phyloP scores from a whole-genome alignment of 2,329 filamentous ascomycete genomes.

The Biscogniauxia marginata region DNA sequence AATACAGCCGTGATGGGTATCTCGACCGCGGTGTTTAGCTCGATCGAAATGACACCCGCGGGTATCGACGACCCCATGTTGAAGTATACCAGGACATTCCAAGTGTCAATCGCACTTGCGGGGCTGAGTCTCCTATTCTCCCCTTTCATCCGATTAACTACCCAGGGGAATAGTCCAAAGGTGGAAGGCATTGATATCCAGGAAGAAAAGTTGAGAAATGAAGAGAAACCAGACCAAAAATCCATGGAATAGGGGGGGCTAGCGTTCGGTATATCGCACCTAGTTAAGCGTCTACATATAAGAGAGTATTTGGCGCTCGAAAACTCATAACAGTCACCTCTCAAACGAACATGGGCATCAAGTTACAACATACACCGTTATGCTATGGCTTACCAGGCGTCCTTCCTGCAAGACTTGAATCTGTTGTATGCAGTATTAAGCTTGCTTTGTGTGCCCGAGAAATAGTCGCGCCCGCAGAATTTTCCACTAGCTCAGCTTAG shows the following conservation, averaged over 20 bases:
- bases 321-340: no score
- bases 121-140: conserved; percentile 45
- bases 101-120: conserved; percentile 46
- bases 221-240: conserved; percentile 4
- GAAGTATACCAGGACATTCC: conserved; percentile 52
- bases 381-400: no score
- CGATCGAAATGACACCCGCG: conserved; percentile 37
- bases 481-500: no score
- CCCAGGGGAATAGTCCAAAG: conserved; percentile 43
- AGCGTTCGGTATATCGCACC: background rate
- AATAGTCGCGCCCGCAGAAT: no score
- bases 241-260: background rate
- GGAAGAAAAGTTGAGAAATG: conserved; percentile 3
- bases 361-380: no score
- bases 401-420: no score
- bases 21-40: conserved; percentile 59
- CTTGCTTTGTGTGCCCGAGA: no score
- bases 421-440: no score
- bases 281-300: background rate
- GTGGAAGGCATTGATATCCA: conserved; percentile 10
- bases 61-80: conserved; percentile 41
- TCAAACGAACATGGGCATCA: no score
- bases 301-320: no score
- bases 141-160: conserved; percentile 52
- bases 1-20: conserved; percentile 61